These are phyloP conservation scores for Fraxinus quadrangulata DNA, from an alignment of 257 asterid species.

Conservation along the genomic window DNA sequence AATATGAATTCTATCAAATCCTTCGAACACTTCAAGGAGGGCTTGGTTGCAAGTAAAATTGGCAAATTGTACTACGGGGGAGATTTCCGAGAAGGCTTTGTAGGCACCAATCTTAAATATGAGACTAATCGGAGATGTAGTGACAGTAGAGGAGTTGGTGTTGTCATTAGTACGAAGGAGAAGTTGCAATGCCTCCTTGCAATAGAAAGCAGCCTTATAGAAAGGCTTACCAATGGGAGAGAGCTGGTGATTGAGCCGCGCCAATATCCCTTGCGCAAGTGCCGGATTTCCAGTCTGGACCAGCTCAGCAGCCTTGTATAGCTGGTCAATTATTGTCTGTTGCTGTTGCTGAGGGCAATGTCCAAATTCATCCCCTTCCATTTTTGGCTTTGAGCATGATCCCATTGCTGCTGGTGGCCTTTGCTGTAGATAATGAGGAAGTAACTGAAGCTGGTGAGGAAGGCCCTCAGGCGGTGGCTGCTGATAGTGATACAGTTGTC, in stretches of 20 bases:
- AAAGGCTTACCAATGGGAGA: slow-evolving; percentile 95
- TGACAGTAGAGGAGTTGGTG: slow-evolving; percentile 24
- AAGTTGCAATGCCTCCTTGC: slow-evolving; percentile 77
- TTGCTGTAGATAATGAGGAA: slow-evolving; percentile 55
- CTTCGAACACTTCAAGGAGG: slow-evolving; percentile 77
- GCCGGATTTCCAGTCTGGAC: slow-evolving; percentile 75
- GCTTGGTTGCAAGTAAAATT: slow-evolving; percentile 91
- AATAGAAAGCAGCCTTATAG: slow-evolving; percentile 82
- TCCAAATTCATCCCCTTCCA: slow-evolving; percentile 55
- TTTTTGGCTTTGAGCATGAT: slow-evolving; percentile 46
- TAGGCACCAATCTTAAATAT: slow-evolving; percentile 83
- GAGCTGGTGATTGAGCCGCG: slow-evolving; percentile 99
- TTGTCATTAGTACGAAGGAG: slow-evolving; percentile 44
- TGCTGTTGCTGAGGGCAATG: slow-evolving; percentile 39
- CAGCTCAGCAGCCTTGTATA: slow-evolving; percentile 79
- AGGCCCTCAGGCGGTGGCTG: slow-evolving; percentile 32
- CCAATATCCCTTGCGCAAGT: slow-evolving; percentile 99
- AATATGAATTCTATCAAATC: slow-evolving; percentile 66
- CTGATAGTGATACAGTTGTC: slow-evolving; percentile 39
- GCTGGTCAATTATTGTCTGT: slow-evolving; percentile 58
- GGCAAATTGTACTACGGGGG: slow-evolving; percentile 78
- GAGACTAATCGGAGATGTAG: slow-evolving; percentile 64
- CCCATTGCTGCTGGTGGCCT: slow-evolving; percentile 35
- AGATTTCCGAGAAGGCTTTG: slow-evolving; percentile 86
- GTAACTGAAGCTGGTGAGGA: slow-evolving; percentile 60